Evolutionary conservation across 169 alveolate genomes (phyloP).

Genomic region (Besnoitia besnoiti): DNA sequence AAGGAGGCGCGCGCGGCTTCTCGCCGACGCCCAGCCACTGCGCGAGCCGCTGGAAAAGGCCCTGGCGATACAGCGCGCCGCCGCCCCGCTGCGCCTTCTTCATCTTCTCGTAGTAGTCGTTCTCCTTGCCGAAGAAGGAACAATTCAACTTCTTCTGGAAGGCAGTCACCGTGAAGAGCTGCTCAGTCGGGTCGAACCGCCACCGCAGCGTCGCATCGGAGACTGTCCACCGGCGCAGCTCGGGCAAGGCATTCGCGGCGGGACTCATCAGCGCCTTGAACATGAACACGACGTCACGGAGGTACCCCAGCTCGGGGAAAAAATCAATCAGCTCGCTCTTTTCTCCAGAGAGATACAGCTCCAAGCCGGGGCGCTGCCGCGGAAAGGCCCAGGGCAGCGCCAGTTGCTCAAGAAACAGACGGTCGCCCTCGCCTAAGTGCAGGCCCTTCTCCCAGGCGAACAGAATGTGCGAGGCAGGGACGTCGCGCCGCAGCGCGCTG

Average conservation of each 20-base stretch:
- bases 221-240: slow-evolving; percentile 21
- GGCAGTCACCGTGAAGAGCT: slow-evolving; percentile 52
- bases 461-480: background rate
- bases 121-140: slow-evolving; percentile 31
- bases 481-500: background rate
- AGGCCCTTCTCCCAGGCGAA: slow-evolving; percentile 27
- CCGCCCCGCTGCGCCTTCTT: background rate
- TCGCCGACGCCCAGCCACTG: slow-evolving; percentile 51
- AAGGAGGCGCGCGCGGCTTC: slow-evolving; percentile 48
- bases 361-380: slow-evolving; percentile 15
- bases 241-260: slow-evolving; percentile 39
- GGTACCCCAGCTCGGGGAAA: slow-evolving; percentile 66
- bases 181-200: background rate
- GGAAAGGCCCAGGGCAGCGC: slow-evolving; percentile 28
- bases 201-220: slow-evolving; percentile 46
- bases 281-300: slow-evolving; percentile 70
- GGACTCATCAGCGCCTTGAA: slow-evolving; percentile 65
- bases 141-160: slow-evolving; percentile 66
- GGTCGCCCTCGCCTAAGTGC: slow-evolving; percentile 45
- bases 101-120: slow-evolving; percentile 49
- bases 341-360: background rate
- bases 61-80: background rate
- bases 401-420: slow-evolving; percentile 8
- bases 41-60: background rate
- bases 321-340: slow-evolving; percentile 63